Percentiles rank a stretch among this genome's conserved stretches.
Conservation (phyloP, 306 rosid genomes). For the Inga laurina region DNA sequence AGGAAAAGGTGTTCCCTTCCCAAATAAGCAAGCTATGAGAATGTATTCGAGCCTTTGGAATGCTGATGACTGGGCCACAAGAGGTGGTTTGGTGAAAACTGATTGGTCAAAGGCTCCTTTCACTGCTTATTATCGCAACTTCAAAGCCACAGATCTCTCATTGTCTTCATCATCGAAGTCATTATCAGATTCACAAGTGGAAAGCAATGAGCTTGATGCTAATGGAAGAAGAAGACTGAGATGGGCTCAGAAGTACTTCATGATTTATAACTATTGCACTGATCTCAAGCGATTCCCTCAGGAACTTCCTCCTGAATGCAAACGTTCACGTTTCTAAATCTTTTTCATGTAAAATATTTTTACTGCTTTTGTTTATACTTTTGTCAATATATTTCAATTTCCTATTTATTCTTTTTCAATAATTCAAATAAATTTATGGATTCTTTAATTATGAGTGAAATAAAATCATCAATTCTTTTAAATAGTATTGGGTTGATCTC, state of each 20-base stretch:
- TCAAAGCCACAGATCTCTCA: conserved; percentile 33
- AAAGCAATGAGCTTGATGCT: conserved; percentile 41
- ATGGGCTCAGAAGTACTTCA: conserved; percentile 51
- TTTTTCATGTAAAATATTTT: not conserved
- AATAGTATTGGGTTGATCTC: not conserved
- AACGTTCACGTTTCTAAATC: conserved; percentile 25
- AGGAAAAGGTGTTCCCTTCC: conserved; percentile 54
- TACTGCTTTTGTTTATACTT: not conserved
- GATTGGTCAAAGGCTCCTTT: conserved; percentile 77
- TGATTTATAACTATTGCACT: conserved; percentile 51
- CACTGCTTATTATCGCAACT: conserved; percentile 54
- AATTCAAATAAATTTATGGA: not conserved
- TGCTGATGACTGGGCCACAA: conserved; percentile 84
- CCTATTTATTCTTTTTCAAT: not conserved
- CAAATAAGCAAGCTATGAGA: conserved; percentile 70
- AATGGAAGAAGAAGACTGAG: conserved; percentile 48
- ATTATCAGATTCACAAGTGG: conserved; percentile 29
- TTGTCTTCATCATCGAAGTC: conserved; percentile 14
- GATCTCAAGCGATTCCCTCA: conserved; percentile 52
- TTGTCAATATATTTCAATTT: not conserved
- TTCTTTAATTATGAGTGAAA: not conserved
- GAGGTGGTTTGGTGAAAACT: conserved; percentile 74
- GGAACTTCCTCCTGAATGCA: conserved; percentile 50
- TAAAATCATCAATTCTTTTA: conserved; percentile 14
- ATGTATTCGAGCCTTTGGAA: conserved; percentile 66